phyloP scores from a whole-genome alignment of 1,284 basidiomycete genomes.

The Microbotryum scabiosae region DNA sequence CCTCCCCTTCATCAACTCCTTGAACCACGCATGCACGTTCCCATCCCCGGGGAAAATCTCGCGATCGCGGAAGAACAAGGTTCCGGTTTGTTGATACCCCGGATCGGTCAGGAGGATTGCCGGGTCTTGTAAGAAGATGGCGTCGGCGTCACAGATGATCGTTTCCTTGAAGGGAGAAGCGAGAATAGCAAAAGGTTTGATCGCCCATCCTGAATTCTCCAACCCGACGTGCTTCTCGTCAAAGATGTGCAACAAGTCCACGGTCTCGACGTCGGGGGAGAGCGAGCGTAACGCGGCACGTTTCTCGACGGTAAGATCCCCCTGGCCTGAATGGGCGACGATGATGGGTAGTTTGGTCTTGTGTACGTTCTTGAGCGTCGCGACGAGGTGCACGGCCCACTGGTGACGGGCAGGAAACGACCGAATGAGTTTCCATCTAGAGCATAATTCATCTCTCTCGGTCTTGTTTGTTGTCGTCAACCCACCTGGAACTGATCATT shows the following conservation, averaged over 20 bases:
- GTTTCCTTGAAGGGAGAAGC: constrained; percentile 19
- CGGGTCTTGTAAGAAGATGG: constrained; percentile 28
- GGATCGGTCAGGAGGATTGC: constrained; percentile 18
- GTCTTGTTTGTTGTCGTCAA: background rate
- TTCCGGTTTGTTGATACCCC: constrained; percentile 26
- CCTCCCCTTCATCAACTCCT: constrained; percentile 21
- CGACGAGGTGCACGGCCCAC: constrained; percentile 27
- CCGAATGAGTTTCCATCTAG: background rate
- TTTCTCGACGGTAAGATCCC: constrained; percentile 22
- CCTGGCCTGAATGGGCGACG: constrained; percentile 27
- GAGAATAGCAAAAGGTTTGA: constrained; percentile 29
- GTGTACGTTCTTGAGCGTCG: constrained; percentile 30
- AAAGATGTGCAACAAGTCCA: constrained; percentile 26
- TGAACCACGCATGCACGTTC: constrained; percentile 29
- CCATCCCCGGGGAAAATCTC: constrained; percentile 31
- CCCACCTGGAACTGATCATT: constrained; percentile 25
- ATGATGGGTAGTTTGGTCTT: constrained; percentile 25
- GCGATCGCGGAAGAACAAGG: constrained; percentile 29
- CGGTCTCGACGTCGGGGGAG: constrained; percentile 21
- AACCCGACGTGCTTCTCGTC: constrained; percentile 27
- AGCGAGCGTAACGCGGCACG: constrained; percentile 26
- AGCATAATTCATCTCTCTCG: background rate
- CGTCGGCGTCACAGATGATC: constrained; percentile 31
- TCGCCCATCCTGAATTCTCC: constrained; percentile 28
- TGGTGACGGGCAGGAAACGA: background rate